Evolutionary conservation across 257 asterid species (phyloP).

Genomic region (Fraxinus cuspidata): DNA sequence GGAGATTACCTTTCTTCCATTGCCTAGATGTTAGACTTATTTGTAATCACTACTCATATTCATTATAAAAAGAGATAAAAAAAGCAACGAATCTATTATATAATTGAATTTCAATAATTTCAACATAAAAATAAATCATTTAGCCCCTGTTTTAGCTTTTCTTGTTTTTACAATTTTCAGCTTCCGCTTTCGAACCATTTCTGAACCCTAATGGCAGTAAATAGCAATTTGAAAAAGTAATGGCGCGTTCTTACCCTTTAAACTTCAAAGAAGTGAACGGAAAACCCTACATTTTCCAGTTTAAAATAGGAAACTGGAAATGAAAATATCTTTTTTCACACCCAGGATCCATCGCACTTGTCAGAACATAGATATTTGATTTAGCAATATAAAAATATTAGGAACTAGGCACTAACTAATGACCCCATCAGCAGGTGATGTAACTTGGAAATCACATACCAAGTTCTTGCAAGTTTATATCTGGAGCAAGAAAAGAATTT

Average conservation of each 20-base stretch:
- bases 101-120: too few species aligned
- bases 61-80: too few species aligned
- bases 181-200: too few species aligned
- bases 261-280: constrained; percentile 11
- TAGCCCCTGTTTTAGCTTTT: too few species aligned
- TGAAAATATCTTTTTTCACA: not conserved
- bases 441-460: constrained; percentile 51
- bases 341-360: not conserved
- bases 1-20: too few species aligned
- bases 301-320: not conserved
- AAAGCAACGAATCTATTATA: too few species aligned
- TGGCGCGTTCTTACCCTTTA: constrained; percentile 10
- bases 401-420: constrained; percentile 7
- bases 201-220: constrained; percentile 1
- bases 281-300: not conserved
- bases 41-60: too few species aligned
- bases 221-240: constrained; percentile 17
- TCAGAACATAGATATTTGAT: not conserved
- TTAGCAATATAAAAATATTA: not conserved
- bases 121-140: too few species aligned
- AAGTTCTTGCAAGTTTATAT: constrained; percentile 84
- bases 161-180: too few species aligned
- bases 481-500: constrained; percentile 91
- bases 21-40: too few species aligned
- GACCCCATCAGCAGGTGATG: not conserved